Evolutionary conservation across 495 filamentous ascomycete species (phyloP), one percentile per base, ranked within the genome.

Genomic region (Neurospora discreta): DNA sequence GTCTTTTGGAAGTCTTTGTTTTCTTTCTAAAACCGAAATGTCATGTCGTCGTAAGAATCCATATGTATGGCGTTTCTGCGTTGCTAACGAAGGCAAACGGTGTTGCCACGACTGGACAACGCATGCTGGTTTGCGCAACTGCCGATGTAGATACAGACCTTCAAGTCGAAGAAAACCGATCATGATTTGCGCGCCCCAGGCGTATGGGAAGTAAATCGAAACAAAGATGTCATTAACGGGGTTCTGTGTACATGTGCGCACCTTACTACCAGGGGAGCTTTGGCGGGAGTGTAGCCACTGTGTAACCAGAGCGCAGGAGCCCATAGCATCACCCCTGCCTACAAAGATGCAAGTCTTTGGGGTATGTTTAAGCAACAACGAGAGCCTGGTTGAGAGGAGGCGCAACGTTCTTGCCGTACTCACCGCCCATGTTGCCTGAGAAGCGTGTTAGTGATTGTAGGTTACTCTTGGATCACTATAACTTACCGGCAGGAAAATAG

Each of bases 401-500:
- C 11, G 81, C 75, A 43, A 96, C 87, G 78, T 95, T 94, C 41
- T 75, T 75, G 72, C 74, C 88, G 74, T 92, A 96, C 60, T 85
- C 81, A 72, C 87, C 89, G 20, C 80, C 86, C 70, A 90, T 84
- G 82, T 95, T 94, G 73, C 91, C 90, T 90, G 68, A 58, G 39
- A 71, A 41, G 15, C 68, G 69, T 71, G 73, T 82, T 78, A 84
- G 75, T 72, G 70, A 26, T n/a, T 3, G 16, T n/a, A 71, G 13
- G 13, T 11, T 20, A 6, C 15, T 30, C 52, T 4, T 39, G 23
- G 13, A 70, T 30, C 23, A 83, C 16, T 43, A 18, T 15, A 46
- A 74, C 83, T 68, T 83, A 91, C 91, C 92, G 72, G 88, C 79
- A 74, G 91, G 85, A 68, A 79, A 81, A 81, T 99, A 99, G 85